Percentiles rank a stretch among this genome's conserved stretches.
phyloP scores from a whole-genome alignment of 768 basidiomycete genomes.

The Termitomyces sp. region DNA sequence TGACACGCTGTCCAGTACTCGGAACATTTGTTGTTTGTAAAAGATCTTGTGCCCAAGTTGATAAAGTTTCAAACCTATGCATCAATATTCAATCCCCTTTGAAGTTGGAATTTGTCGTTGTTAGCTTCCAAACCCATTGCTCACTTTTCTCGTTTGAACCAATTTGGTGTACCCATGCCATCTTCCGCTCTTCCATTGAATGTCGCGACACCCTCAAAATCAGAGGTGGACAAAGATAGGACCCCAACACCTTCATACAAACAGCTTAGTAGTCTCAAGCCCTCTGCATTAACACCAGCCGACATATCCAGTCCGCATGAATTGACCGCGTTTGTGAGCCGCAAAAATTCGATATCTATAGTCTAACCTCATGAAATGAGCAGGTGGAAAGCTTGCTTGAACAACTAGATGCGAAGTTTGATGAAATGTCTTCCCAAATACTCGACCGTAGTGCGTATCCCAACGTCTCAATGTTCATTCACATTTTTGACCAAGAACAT shows the following conservation, averaged over 20 bases:
- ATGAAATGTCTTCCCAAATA: constrained; percentile 90
- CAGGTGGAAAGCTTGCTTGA: constrained; percentile 88
- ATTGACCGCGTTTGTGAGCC: constrained; percentile 86
- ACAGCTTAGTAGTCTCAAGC: constrained; percentile 33
- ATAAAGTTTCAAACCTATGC: not conserved
- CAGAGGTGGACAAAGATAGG: constrained; percentile 43
- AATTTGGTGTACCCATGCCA: constrained; percentile 22
- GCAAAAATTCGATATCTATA: not conserved
- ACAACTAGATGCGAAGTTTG: constrained; percentile 87
- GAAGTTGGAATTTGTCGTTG: not conserved
- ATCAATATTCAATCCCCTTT: too few relatives aligned
- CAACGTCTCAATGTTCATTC: constrained; percentile 6
- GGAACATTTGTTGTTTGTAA: too few relatives aligned
- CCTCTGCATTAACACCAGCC: constrained; percentile 36
- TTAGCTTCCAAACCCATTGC: not conserved
- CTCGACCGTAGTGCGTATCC: constrained; percentile 69
- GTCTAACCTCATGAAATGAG: not conserved
- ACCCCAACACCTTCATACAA: constrained; percentile 48
- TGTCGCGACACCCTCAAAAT: constrained; percentile 54
- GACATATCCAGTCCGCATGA: constrained; percentile 94
- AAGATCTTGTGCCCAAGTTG: too few relatives aligned
- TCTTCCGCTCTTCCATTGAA: constrained; percentile 68
- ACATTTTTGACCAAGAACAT: constrained; percentile 2
- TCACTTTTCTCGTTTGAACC: not conserved
- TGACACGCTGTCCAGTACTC: too few relatives aligned